Percentiles rank a stretch among this genome's conserved stretches.
These are phyloP conservation scores for Penicillium expansum DNA, from an alignment of 2,329 filamentous ascomycete genomes.

Conservation along the genomic window DNA sequence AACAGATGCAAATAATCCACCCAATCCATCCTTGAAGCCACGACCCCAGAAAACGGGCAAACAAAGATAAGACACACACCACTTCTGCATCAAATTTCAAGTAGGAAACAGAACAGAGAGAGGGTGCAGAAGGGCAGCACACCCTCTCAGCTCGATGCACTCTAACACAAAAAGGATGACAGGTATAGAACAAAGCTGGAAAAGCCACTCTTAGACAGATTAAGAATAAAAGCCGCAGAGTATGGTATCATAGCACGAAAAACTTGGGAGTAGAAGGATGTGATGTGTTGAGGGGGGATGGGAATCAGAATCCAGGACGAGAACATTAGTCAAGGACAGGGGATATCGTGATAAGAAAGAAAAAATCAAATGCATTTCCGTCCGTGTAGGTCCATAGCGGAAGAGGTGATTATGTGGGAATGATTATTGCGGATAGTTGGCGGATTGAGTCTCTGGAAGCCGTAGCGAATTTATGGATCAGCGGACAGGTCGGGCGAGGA, in stretches of 20 bases:
- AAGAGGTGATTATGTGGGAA: slow-evolving; percentile 19
- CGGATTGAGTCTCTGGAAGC: slow-evolving; percentile 36
- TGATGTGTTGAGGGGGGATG: background rate
- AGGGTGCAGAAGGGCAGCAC: slow-evolving; percentile 7
- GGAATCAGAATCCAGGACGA: slow-evolving; percentile 30
- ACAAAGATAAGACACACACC: slow-evolving; percentile 6
- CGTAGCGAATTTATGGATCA: slow-evolving; percentile 30
- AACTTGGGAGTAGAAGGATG: slow-evolving; percentile 19
- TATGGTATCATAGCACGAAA: slow-evolving; percentile 38
- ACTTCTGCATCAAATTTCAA: slow-evolving; percentile 11
- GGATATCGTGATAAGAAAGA: slow-evolving; percentile 37
- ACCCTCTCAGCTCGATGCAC: slow-evolving; percentile 16
- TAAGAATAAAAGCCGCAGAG: slow-evolving; percentile 30
- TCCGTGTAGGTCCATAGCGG: slow-evolving; percentile 19
- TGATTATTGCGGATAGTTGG: slow-evolving; percentile 39
- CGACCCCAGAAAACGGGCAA: slow-evolving; percentile 9
- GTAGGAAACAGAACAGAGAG: slow-evolving; percentile 13
- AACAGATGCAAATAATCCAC: slow-evolving; percentile 13
- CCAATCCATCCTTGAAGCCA: slow-evolving; percentile 15
- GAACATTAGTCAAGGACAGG: slow-evolving; percentile 32
- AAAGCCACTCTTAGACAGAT: slow-evolving; percentile 32
- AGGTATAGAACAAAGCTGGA: slow-evolving; percentile 23
- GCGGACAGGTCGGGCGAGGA: slow-evolving; percentile 19
- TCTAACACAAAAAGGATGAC: slow-evolving; percentile 25
- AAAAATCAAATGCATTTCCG: slow-evolving; percentile 22